Evolutionary conservation across 2,329 filamentous ascomycete species (phyloP).

Genomic region (Pyrenophora tritici-repentis): DNA sequence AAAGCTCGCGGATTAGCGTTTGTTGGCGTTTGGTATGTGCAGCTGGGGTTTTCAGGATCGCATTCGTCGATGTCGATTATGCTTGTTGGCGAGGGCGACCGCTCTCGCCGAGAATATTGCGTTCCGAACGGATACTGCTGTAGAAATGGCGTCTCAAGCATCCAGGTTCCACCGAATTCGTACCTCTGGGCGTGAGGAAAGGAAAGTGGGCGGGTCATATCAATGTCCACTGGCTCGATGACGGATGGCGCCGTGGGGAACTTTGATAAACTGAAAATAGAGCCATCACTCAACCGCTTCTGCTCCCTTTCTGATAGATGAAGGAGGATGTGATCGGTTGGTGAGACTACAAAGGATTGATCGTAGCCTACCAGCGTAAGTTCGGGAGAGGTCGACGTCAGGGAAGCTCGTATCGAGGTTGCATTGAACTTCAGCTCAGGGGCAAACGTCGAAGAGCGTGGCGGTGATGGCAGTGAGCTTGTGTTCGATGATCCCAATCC

Average conservation of each 20-base stretch:
- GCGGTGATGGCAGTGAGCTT: constrained; percentile 32
- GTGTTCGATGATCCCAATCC: constrained; percentile 21
- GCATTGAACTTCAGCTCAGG: constrained; percentile 44
- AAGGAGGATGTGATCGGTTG: constrained; percentile 15
- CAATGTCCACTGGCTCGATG: constrained; percentile 68
- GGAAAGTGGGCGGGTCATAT: constrained; percentile 55
- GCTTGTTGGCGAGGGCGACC: constrained; percentile 10
- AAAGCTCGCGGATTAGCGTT: constrained; percentile 20
- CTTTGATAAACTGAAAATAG: constrained; percentile 44
- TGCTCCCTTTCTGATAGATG: constrained; percentile 17
- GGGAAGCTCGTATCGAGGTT: constrained; percentile 43
- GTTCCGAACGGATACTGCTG: constrained; percentile 31
- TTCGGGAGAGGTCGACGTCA: constrained; percentile 50
- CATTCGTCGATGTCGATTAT: constrained; percentile 27
- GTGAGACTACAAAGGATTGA: constrained; percentile 26
- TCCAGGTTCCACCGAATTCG: constrained; percentile 7
- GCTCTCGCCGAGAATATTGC: constrained; percentile 15
- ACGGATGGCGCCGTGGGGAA: constrained; percentile 81
- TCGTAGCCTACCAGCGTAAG: constrained; percentile 45
- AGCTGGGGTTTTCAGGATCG: constrained; percentile 24
- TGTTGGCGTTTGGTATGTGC: constrained; percentile 26
- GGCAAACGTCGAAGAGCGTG: constrained; percentile 39
- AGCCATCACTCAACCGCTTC: constrained; percentile 32
- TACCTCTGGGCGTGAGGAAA: constrained; percentile 56
- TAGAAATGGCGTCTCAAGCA: constrained; percentile 20